phyloP scores from a whole-genome alignment of 495 filamentous ascomycete genomes.

The Tuber magnatum region DNA sequence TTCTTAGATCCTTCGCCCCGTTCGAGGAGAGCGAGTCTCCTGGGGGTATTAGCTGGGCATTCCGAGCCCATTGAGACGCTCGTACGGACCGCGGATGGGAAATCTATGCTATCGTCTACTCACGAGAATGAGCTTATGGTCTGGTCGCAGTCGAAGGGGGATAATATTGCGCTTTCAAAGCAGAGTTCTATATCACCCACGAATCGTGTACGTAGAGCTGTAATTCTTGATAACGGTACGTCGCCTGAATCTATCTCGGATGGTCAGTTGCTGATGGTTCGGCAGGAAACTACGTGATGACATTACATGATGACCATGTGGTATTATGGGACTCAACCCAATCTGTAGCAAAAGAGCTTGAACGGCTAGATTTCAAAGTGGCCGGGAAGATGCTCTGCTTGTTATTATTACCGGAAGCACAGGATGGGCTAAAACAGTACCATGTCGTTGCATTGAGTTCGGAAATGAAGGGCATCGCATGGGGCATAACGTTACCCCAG shows the following conservation, averaged over 20 bases:
- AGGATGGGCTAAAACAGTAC: constrained; percentile 45
- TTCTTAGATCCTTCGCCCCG: constrained; percentile 73
- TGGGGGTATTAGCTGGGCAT: constrained; percentile 75
- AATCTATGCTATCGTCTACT: constrained; percentile 73
- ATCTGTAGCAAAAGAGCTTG: constrained; percentile 24
- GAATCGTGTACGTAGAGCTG: constrained; percentile 77
- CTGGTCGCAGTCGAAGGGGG: constrained; percentile 61
- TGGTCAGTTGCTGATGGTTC: constrained; percentile 65
- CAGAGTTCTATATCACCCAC: constrained; percentile 63
- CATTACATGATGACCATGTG: constrained; percentile 68
- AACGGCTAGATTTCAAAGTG: constrained; percentile 51
- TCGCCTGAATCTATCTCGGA: constrained; percentile 71
- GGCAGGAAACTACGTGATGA: constrained; percentile 67
- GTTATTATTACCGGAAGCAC: constrained; percentile 62
- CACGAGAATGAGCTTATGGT: constrained; percentile 70
- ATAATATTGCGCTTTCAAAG: constrained; percentile 51
- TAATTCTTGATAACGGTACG: constrained; percentile 65
- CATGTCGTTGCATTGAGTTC: constrained; percentile 80
- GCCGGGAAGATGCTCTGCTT: constrained; percentile 74
- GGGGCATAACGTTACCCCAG: constrained; percentile 61
- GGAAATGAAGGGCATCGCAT: constrained; percentile 74
- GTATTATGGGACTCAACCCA: constrained; percentile 56
- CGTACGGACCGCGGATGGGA: constrained; percentile 70
- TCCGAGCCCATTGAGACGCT: constrained; percentile 73
- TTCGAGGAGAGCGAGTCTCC: constrained; percentile 53